Evolutionary conservation across 2,329 filamentous ascomycete genomes (phyloP), one percentile per base, ranked within the genome.

Genomic region (Albifimbria verrucaria): DNA sequence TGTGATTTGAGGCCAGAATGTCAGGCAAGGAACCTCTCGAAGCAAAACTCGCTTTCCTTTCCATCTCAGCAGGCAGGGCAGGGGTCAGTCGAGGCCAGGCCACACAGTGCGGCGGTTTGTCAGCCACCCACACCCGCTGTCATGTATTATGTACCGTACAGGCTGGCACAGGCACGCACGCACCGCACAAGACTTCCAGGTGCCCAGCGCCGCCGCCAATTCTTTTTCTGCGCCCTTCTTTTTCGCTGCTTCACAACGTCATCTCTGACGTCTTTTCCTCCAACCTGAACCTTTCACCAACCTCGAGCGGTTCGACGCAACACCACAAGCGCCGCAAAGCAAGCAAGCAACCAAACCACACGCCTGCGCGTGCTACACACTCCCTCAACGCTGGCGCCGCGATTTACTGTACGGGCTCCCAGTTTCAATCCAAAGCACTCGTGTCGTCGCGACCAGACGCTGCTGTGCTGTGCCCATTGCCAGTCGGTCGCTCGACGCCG

Each of bases 251-350:
- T 64, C 67, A 67, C 71, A 75, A 75, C 72, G 72, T 75, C 72
- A 75, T 75, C 72, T 74, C 72, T 75, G 72, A 75, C 72, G 72
- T 75, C 72, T 75, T 74, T 65, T 63, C 65, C 60, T 57, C 53
- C 62, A 66, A 67, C 64, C 64, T 68, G 62, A 65, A 65, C 62
- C 62, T 69, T 68, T 67, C 65, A 68, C 65, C 50, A 65, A 65
- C 66, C 59, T 66, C 65, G n/a, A 59, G 57, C 62, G 55, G 32
- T 56, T 61, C 64, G 57, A 62, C 62, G 63, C 66, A 67, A 64
- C 65, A 48, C 55, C 21, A 48, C 42, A 41, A 36, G 54, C 50
- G 32, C 47, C 51, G 28, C 44, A 39, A n/a, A 39, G 32, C 32
- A 39, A 39, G 32, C 15, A 39, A 17, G n/a, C n/a, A n/a, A n/a